A percentile compares a stretch with the other conserved stretches of the same genome.
These are phyloP conservation scores for Cajanus cajan DNA, from an alignment of 306 rosid species.

Conservation along the genomic window DNA sequence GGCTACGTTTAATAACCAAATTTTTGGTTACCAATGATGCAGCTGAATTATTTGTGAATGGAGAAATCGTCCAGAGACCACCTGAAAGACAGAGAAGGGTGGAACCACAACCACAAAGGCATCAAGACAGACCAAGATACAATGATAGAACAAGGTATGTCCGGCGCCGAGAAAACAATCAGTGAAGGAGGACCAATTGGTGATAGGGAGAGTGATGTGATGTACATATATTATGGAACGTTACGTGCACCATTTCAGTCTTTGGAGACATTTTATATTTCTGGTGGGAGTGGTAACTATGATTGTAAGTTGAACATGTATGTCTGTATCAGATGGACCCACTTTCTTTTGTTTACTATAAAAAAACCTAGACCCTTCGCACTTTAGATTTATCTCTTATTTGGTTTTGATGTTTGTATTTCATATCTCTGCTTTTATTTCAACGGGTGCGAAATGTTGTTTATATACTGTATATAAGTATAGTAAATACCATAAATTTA, in stretches of 20 bases:
- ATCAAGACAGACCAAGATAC: conserved; percentile 87
- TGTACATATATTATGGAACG: conserved; percentile 24
- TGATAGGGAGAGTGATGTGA: conserved; percentile 10
- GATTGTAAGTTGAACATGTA: neutral
- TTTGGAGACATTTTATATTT: neutral
- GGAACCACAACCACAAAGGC: conserved; percentile 89
- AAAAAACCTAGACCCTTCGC: too few species aligned
- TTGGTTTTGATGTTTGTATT: too few species aligned
- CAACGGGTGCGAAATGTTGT: too few species aligned
- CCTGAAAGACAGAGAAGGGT: conserved; percentile 98
- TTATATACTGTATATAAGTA: too few species aligned
- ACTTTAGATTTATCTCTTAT: too few species aligned
- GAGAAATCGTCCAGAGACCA: conserved; percentile 89
- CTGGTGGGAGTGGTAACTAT: neutral
- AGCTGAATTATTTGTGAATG: conserved; percentile 92
- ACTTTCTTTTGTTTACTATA: neutral
- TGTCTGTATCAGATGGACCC: neutral
- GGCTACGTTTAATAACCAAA: neutral
- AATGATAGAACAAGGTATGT: conserved; percentile 81
- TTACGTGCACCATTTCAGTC: conserved; percentile 32
- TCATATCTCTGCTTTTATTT: too few species aligned
- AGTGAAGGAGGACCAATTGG: conserved; percentile 37
- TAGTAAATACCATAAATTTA: too few species aligned
- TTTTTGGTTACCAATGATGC: conserved; percentile 31
- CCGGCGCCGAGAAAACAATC: conserved; percentile 65